Percentiles rank a stretch among this genome's conserved stretches.
phyloP scores from a whole-genome alignment of 1,284 basidiomycete genomes.

The Trametes polyzona region DNA sequence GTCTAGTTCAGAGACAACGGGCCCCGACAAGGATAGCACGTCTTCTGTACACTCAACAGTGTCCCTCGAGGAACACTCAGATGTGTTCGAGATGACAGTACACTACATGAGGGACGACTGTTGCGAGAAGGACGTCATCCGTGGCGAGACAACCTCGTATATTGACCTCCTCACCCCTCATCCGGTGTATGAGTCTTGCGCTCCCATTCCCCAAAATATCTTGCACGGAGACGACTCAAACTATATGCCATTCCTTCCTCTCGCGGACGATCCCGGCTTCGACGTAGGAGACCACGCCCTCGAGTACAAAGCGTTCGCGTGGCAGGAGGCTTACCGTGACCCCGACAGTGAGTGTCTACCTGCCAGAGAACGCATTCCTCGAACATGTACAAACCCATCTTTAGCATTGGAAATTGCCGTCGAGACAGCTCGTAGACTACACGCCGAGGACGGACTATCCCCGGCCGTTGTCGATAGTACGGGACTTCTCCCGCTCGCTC shows the following conservation, averaged over 20 bases:
- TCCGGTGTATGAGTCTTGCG: slow-evolving; percentile 51
- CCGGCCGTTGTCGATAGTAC: slow-evolving; percentile 48
- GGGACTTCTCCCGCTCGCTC: slow-evolving; percentile 42
- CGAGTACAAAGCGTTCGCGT: slow-evolving; percentile 50
- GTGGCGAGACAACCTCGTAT: background rate
- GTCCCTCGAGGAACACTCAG: too few species aligned
- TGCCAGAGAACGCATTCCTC: background rate
- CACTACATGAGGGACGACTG: background rate
- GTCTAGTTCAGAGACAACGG: too few species aligned
- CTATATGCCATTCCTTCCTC: slow-evolving; percentile 60
- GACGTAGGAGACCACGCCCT: slow-evolving; percentile 40
- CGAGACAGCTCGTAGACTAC: slow-evolving; percentile 47
- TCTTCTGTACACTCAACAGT: too few species aligned
- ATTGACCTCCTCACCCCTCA: background rate
- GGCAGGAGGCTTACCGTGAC: slow-evolving; percentile 47
- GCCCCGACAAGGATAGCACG: too few species aligned
- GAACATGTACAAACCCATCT: background rate
- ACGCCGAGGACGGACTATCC: slow-evolving; percentile 38
- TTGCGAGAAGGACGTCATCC: background rate
- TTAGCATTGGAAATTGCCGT: slow-evolving; percentile 46
- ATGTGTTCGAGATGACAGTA: too few species aligned
- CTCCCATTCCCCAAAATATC: slow-evolving; percentile 49
- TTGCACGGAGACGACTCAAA: slow-evolving; percentile 59
- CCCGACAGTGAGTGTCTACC: slow-evolving; percentile 50
- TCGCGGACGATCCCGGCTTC: slow-evolving; percentile 57